Percentiles rank a stretch among this genome's conserved stretches.
These are phyloP conservation scores for Microbotryomycetes sp. DNA, from an alignment of 1,284 basidiomycete genomes.

Conservation along the genomic window DNA sequence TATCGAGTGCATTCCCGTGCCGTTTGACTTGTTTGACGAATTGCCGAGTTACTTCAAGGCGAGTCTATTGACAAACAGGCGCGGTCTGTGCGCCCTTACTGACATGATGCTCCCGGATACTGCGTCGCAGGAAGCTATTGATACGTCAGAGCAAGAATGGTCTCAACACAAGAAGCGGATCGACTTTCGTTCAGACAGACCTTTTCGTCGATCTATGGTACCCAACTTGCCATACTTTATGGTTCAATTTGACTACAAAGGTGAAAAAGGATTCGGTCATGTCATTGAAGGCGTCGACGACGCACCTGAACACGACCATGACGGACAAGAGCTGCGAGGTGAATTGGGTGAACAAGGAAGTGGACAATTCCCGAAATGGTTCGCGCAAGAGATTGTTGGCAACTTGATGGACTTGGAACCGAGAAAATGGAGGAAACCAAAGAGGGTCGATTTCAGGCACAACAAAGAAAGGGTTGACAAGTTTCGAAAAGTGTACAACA, in stretches of 20 bases:
- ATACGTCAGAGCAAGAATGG: slow-evolving; percentile 89
- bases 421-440: slow-evolving; percentile 75
- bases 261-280: slow-evolving; percentile 94
- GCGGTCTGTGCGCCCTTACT: background rate
- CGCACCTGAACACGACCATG: slow-evolving; percentile 46
- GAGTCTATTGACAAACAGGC: slow-evolving; percentile 29
- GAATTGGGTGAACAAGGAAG: slow-evolving; percentile 82
- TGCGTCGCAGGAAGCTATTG: slow-evolving; percentile 68
- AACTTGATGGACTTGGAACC: slow-evolving; percentile 82
- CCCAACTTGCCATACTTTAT: slow-evolving; percentile 97
- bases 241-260: slow-evolving; percentile 95
- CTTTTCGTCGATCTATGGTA: slow-evolving; percentile 86
- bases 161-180: slow-evolving; percentile 95
- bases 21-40: slow-evolving; percentile 72
- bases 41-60: slow-evolving; percentile 91
- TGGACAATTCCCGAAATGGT: slow-evolving; percentile 80
- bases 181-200: slow-evolving; percentile 68
- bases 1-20: slow-evolving; percentile 84
- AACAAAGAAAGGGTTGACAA: slow-evolving; percentile 61
- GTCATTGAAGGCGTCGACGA: slow-evolving; percentile 83
- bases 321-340: slow-evolving; percentile 51
- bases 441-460: slow-evolving; percentile 59
- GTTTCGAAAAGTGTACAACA: slow-evolving; percentile 52
- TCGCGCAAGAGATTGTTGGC: slow-evolving; percentile 91
- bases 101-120: background rate